Evolutionary conservation across 345 rosid species (phyloP).

Genomic region (Triadica sebifera): DNA sequence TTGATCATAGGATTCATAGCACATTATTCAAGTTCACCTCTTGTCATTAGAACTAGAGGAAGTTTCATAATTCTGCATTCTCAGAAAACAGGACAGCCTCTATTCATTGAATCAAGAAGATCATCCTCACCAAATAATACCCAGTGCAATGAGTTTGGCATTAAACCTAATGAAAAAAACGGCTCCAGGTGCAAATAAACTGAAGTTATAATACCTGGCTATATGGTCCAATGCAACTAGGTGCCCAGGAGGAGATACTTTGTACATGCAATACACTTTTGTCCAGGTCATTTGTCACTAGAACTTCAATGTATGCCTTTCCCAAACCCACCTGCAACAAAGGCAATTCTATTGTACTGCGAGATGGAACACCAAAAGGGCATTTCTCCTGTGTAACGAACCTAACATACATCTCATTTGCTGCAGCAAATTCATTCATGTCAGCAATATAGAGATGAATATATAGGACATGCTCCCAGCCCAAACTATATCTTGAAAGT

Average conservation of each 20-base stretch:
- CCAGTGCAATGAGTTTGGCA: background rate
- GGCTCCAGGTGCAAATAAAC: background rate
- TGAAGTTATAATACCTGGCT: conserved; percentile 63
- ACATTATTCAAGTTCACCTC: background rate
- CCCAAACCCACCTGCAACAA: conserved; percentile 69
- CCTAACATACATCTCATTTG: conserved; percentile 82
- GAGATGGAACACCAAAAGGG: conserved; percentile 95
- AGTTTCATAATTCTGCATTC: background rate
- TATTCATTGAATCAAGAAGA: background rate
- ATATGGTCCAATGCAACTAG: conserved; percentile 98
- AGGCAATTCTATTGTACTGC: conserved; percentile 91
- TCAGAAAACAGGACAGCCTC: too few species aligned
- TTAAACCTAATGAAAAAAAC: background rate
- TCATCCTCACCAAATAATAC: background rate
- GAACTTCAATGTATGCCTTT: conserved; percentile 74
- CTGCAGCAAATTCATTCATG: conserved; percentile 73
- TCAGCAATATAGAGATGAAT: conserved; percentile 85
- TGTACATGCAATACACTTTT: conserved; percentile 94
- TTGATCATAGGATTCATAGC: too few species aligned
- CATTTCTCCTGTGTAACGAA: conserved; percentile 88
- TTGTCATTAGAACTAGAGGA: background rate
- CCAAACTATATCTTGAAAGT: conserved; percentile 49
- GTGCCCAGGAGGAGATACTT: conserved; percentile 97
- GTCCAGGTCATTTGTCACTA: conserved; percentile 62
- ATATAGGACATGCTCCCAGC: conserved; percentile 82